Conservation (phyloP, 805 yeast species). For the Ogataea salicorniae region DNA sequence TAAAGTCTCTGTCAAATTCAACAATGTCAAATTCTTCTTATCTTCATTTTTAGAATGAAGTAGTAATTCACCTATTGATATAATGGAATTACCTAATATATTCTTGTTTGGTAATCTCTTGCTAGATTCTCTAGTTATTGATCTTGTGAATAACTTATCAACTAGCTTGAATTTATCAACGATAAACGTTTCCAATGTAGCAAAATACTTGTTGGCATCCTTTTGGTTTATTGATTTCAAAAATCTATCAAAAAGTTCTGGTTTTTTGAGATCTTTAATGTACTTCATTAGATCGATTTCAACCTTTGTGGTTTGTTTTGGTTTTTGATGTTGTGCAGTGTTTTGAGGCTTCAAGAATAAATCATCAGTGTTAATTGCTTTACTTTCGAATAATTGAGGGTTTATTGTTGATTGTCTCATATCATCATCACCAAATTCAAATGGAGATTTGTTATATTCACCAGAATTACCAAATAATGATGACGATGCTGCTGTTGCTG, state of each 20-base stretch:
- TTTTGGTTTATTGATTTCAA: background rate
- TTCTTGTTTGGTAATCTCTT: constrained; percentile 56
- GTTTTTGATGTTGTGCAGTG: background rate
- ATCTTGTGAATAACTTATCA: constrained; percentile 35
- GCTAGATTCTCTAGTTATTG: constrained; percentile 50
- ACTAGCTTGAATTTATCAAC: background rate
- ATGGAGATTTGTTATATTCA: constrained; percentile 8
- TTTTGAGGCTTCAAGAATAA: constrained; percentile 8
- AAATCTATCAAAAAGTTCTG: background rate
- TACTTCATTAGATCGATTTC: background rate
- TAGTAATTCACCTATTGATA: constrained; percentile 53
- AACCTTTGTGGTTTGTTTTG: background rate
- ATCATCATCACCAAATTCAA: constrained; percentile 12
- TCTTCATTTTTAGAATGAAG: constrained; percentile 63
- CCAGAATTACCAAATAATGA: constrained; percentile 27
- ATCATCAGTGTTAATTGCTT: constrained; percentile 4
- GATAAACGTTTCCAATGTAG: background rate
- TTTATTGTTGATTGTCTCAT: background rate
- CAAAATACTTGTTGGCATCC: background rate
- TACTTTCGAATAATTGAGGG: background rate
- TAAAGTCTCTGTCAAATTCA: constrained; percentile 53
- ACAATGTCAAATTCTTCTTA: constrained; percentile 46
- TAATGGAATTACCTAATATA: constrained; percentile 56
- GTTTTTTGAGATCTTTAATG: background rate
- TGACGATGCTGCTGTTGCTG: background rate